phyloP scores from a whole-genome alignment of 768 basidiomycete genomes.

The Tricholoma sp. region DNA sequence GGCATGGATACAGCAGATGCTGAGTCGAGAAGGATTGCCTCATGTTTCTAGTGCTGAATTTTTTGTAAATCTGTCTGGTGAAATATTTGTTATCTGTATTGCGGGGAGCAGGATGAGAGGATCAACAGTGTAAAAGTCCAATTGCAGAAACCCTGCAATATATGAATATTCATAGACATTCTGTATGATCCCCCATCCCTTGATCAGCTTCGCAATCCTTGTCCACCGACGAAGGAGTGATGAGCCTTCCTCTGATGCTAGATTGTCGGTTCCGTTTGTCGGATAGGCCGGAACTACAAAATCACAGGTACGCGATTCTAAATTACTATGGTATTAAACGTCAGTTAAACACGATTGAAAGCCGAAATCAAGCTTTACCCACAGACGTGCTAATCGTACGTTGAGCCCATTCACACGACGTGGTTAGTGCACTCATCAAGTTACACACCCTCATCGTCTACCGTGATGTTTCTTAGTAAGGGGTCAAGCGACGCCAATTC shows the following conservation, averaged over 20 bases:
- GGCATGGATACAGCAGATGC: background rate
- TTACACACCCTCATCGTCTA: background rate
- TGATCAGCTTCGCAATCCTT: background rate
- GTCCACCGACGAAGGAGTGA: background rate
- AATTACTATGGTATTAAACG: too few relatives aligned
- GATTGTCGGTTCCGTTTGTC: background rate
- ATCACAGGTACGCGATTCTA: background rate
- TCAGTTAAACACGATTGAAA: background rate
- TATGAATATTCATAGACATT: too few relatives aligned
- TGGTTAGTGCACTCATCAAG: background rate
- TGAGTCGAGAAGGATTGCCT: background rate
- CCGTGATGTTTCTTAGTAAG: conserved; percentile 53
- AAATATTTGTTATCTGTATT: background rate
- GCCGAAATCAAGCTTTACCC: background rate
- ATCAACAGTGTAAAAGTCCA: background rate
- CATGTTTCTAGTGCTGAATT: background rate
- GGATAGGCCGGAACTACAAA: background rate
- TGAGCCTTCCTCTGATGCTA: background rate
- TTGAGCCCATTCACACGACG: background rate
- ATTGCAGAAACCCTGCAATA: background rate
- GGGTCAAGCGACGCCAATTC: conserved; percentile 82
- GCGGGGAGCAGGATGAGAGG: background rate
- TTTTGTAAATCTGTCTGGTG: background rate
- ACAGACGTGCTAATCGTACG: background rate
- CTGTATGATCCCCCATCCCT: background rate